phyloP scores from a whole-genome alignment of 192 early-diverging fungal genomes.

The Podila minutissima region DNA sequence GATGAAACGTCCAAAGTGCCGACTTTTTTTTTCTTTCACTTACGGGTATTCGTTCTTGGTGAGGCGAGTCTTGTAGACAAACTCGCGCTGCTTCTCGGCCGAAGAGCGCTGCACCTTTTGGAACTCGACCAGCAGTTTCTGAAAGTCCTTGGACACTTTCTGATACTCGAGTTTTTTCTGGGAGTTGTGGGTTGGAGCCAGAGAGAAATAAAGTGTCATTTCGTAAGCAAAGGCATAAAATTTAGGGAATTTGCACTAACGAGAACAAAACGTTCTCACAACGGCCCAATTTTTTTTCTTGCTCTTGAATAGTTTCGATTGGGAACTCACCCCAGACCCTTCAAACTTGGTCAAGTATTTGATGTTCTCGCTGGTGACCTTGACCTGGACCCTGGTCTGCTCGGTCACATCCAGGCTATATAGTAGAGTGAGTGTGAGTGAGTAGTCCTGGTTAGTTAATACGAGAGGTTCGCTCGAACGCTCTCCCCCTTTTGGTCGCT shows the following conservation, averaged over 20 bases:
- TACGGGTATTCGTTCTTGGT: constrained; percentile 49
- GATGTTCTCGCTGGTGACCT: constrained; percentile 78
- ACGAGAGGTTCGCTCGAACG: no score
- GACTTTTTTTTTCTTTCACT: background rate
- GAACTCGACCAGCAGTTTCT: constrained; percentile 89
- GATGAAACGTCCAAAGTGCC: no score
- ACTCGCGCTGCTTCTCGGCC: constrained; percentile 86
- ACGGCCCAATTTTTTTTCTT: constrained; percentile 3
- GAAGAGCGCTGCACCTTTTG: constrained; percentile 87
- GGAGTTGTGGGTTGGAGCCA: background rate
- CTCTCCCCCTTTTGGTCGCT: background rate
- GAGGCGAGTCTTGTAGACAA: constrained; percentile 78
- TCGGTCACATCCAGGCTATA: constrained; percentile 81
- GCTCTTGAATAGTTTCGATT: constrained; percentile 3
- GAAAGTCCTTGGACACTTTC: constrained; percentile 95
- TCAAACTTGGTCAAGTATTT: constrained; percentile 77
- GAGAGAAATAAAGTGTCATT: background rate
- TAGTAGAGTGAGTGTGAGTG: background rate
- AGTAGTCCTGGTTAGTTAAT: no score
- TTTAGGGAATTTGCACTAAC: background rate
- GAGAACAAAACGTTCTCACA: background rate
- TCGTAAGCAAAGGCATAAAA: background rate
- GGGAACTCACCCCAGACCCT: constrained; percentile 46
- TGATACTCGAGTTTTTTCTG: constrained; percentile 88
- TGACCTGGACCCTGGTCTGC: constrained; percentile 80